Conservation (phyloP, 2,329 filamentous ascomycete genomes). For the Epicoccum nigrum region DNA sequence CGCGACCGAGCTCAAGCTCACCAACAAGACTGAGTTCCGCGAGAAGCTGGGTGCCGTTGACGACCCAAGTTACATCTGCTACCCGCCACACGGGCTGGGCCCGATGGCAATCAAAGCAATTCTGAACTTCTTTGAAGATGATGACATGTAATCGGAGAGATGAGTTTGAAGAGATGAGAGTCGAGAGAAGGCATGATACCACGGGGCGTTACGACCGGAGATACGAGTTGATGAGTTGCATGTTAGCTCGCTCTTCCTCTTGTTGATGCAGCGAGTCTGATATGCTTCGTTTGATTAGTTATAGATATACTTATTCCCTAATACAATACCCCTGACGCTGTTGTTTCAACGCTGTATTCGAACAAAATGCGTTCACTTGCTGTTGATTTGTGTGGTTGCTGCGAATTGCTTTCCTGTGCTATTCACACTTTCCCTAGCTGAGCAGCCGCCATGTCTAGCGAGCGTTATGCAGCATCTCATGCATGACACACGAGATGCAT, state of each 20-base stretch:
- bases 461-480: not conserved
- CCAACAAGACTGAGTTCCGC: conserved; percentile 85
- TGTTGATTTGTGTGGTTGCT: not conserved
- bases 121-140: conserved; percentile 82
- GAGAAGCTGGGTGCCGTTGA: conserved; percentile 87
- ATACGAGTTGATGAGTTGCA: conserved; percentile 13
- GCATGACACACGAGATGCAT: not conserved
- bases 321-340: conserved; percentile 10
- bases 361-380: too few relatives aligned
- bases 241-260: conserved; percentile 3
- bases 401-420: too few relatives aligned
- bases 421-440: too few relatives aligned
- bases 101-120: conserved; percentile 83
- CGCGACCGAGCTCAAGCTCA: conserved; percentile 80
- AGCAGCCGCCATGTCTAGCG: not conserved
- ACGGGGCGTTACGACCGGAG: conserved; percentile 20
- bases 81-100: conserved; percentile 83
- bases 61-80: conserved; percentile 87
- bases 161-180: conserved; percentile 6
- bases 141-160: conserved; percentile 35
- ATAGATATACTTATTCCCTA: conserved; percentile 13
- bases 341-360: not conserved
- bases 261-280: not conserved
- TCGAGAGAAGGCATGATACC: conserved; percentile 24
- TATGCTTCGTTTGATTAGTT: conserved; percentile 12